phyloP scores from a whole-genome alignment of 2,329 filamentous ascomycete species.

The Trichophyton schoenleinii region DNA sequence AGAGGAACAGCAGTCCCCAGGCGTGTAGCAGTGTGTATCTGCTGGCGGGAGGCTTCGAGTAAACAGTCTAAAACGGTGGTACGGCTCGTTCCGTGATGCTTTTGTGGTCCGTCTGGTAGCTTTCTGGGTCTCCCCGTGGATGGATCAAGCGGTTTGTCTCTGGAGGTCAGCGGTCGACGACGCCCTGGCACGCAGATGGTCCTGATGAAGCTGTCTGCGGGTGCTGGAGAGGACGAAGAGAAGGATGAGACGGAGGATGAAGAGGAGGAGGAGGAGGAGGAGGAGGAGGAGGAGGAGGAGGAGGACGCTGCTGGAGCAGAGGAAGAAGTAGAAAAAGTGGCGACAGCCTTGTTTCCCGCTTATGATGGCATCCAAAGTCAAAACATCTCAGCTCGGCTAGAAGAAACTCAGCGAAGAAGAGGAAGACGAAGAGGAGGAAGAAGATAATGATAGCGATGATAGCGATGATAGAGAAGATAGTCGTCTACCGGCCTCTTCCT shows the following conservation, averaged over 20 bases:
- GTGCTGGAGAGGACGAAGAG: not conserved
- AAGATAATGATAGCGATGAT: not conserved
- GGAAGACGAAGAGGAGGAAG: no score
- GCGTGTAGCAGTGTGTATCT: no score
- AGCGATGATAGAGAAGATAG: not conserved
- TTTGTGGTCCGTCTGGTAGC: not conserved
- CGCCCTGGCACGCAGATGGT: not conserved
- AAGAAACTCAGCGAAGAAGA: not conserved
- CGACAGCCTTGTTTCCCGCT: not conserved
- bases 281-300: not conserved
- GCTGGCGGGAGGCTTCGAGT: not conserved
- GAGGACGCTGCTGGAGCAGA: not conserved
- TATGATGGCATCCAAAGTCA: constrained; percentile 2
- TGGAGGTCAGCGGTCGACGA: not conserved
- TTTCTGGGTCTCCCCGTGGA: not conserved
- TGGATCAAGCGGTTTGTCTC: not conserved
- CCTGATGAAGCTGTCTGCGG: not conserved
- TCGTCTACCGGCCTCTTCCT: no score
- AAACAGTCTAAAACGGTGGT: not conserved
- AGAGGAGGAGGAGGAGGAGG: not conserved
- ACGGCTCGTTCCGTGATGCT: not conserved
- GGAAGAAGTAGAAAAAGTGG: not conserved
- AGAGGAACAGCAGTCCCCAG: no score
- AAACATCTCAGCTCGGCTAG: not conserved
- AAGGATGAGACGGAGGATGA: not conserved